Evolutionary conservation across 139 green algal genomes (phyloP).

Genomic region (Marvania coccoides): DNA sequence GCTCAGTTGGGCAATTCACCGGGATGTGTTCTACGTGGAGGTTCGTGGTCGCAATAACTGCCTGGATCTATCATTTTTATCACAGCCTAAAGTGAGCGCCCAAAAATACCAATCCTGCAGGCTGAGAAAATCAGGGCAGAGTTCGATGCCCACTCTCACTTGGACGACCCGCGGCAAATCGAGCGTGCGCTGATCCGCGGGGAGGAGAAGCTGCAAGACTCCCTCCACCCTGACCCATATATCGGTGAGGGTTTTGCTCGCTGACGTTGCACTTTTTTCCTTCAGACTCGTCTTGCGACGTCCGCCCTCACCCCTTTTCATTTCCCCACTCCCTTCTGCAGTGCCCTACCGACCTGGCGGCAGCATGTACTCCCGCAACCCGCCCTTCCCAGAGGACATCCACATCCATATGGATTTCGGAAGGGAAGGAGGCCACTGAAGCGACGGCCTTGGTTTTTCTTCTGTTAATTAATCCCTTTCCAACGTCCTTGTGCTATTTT

Average conservation of each 20-base stretch:
- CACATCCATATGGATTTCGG: constrained; percentile 24
- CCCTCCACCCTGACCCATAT: constrained; percentile 44
- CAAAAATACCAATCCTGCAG: not conserved
- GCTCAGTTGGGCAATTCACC: constrained; percentile 40
- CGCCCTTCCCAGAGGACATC: constrained; percentile 21
- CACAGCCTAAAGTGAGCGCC: constrained; percentile 2
- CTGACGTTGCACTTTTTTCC: not conserved
- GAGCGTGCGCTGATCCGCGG: constrained; percentile 27
- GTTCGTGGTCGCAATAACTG: not conserved
- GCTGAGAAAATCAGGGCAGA: constrained; percentile 16
- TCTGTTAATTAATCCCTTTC: not conserved
- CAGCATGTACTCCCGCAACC: constrained; percentile 44
- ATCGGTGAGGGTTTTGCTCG: constrained; percentile 27
- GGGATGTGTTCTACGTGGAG: constrained; percentile 41
- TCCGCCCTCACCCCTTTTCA: not conserved
- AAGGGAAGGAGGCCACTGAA: not conserved
- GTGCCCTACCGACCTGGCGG: constrained; percentile 51
- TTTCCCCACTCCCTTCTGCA: not conserved
- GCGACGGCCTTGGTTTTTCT: too few species aligned
- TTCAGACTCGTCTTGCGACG: not conserved
- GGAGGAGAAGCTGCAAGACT: constrained; percentile 22
- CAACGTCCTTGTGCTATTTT: not conserved
- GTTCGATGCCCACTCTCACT: constrained; percentile 16
- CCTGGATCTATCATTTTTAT: not conserved
- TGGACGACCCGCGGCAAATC: constrained; percentile 18